Conservation (phyloP, 768 basidiomycete species). For the Polyporus arcularius region DNA sequence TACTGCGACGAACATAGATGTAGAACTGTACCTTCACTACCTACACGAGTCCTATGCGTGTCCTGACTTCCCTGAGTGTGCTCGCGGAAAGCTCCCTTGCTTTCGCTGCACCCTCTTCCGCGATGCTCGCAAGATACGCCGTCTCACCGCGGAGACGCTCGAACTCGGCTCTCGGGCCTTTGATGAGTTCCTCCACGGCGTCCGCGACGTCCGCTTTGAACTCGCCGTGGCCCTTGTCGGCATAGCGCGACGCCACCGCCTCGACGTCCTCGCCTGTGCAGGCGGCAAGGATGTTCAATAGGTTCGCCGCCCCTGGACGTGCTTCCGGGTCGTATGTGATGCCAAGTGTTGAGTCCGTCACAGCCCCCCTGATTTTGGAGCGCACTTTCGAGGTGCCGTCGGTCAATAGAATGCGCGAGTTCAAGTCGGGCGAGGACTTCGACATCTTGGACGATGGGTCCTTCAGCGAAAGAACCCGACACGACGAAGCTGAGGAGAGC, state of each 20-base stretch:
- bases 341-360: slow-evolving; percentile 78
- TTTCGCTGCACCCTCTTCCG: slow-evolving; percentile 58
- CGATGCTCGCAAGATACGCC: slow-evolving; percentile 62
- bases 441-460: slow-evolving; percentile 93
- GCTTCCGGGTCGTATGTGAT: slow-evolving; percentile 78
- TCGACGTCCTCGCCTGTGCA: slow-evolving; percentile 54
- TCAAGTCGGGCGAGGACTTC: slow-evolving; percentile 78
- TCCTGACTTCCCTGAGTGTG: slow-evolving; percentile 71
- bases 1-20: background rate
- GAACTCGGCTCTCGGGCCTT: slow-evolving; percentile 68
- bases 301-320: slow-evolving; percentile 85
- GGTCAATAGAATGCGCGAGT: slow-evolving; percentile 85
- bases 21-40: background rate
- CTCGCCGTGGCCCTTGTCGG: slow-evolving; percentile 56
- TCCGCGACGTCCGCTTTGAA: slow-evolving; percentile 78
- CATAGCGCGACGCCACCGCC: slow-evolving; percentile 51
- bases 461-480: slow-evolving; percentile 82
- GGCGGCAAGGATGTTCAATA: slow-evolving; percentile 78
- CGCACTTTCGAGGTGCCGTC: slow-evolving; percentile 64
- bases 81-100: slow-evolving; percentile 61
- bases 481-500: slow-evolving; percentile 61
- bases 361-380: slow-evolving; percentile 75
- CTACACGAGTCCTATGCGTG: slow-evolving; percentile 56
- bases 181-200: slow-evolving; percentile 68
- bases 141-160: slow-evolving; percentile 60